phyloP scores from a whole-genome alignment of 305 asterid genomes.

The Fraxinus sp. region DNA sequence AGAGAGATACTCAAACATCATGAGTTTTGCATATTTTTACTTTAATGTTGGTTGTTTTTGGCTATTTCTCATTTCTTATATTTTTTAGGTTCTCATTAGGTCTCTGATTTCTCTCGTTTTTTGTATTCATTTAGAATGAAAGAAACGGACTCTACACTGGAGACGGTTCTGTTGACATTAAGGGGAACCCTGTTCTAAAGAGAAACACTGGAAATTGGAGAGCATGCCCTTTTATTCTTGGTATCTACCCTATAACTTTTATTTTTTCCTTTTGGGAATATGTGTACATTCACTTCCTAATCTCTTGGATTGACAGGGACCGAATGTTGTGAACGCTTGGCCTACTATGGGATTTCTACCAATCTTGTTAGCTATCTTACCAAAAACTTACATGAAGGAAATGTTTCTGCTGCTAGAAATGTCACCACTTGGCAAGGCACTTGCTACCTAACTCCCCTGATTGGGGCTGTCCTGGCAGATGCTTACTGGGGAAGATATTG shows the following conservation, averaged over 20 bases:
- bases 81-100: neutral
- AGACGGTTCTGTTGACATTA: conserved; percentile 92
- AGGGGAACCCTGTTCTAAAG: conserved; percentile 85
- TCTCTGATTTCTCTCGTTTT: neutral
- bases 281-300: conserved; percentile 17
- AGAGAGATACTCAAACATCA: neutral
- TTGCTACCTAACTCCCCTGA: conserved; percentile 88
- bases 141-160: conserved; percentile 55
- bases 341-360: conserved; percentile 88
- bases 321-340: conserved; percentile 96
- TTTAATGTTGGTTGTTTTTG: neutral
- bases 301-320: conserved; percentile 54
- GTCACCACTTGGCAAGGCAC: conserved; percentile 98
- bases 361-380: conserved; percentile 94
- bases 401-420: conserved; percentile 87
- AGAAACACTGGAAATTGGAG: conserved; percentile 92
- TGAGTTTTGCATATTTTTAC: neutral
- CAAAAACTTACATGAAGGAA: conserved; percentile 82
- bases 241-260: conserved; percentile 31
- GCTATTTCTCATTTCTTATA: neutral
- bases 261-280: neutral
- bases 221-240: conserved; percentile 95
- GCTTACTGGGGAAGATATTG: conserved; percentile 99
- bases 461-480: conserved; percentile 94
- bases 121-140: conserved; percentile 41